Evolutionary conservation across 1,284 basidiomycete species (phyloP), one percentile per base, ranked within the genome.

Genomic region (Mixia osmundae): DNA sequence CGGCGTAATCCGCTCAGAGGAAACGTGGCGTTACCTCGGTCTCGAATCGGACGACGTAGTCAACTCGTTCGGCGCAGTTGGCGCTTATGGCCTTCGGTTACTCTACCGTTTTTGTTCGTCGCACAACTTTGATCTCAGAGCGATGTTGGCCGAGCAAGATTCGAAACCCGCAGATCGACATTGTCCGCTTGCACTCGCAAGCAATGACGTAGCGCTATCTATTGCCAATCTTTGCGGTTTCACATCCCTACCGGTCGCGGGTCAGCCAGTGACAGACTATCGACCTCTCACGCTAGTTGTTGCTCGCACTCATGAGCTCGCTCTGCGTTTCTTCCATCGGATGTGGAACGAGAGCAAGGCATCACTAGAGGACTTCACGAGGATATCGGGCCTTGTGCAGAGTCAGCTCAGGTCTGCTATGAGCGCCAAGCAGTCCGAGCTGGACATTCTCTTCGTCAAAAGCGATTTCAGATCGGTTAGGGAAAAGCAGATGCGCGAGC

Each of bases 311-410:
- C 87, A 95, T 56, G 62, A 67, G 5, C 61, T 89, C 3, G 76
- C 77, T 2, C 69, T 78, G 20, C 71, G 71, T 38, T 91, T 94
- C 62, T 91, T 91, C 61, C 59, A 85, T 20, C 69, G 80, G 23
- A 89, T 95, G 74, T 95, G 85, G 85, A 71, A 68, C 49, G 85
- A 94, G 56, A 82, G 78, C 45, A 76, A 76, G 24, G 80, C 87
- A 1, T 72, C 74, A 7, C 55, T 57, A 6, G 70, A 64, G 21
- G 82, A 91, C 54, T 87, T 91, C 50, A 62, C 67, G 25, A 71
- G 83, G 11, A 71, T 94, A 7, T 68, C 71, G 32, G 76, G 75
- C 11, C 60, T 94, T 16, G 75, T 79, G 26, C 70, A 72, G 32
- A 83, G 78, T 61, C 85, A 94, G 70, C 43, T 57, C 7, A 38